These are phyloP conservation scores for Fragilariopsis cylindrus DNA, from an alignment of 108 stramenopile genomes.

Conservation along the genomic window DNA sequence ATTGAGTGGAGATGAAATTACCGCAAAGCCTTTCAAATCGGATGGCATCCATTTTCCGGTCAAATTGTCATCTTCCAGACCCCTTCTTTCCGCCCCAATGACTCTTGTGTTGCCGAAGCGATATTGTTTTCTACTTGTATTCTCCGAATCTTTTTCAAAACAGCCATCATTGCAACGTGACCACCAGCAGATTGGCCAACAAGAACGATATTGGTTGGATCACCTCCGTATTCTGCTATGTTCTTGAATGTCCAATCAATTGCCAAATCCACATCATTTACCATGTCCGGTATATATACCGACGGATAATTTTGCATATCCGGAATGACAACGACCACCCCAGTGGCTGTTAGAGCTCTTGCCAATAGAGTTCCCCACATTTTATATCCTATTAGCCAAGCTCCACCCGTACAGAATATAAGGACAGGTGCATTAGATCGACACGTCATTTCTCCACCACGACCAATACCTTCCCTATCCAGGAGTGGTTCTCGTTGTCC, in stretches of 20 bases:
- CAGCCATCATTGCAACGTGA: conserved; percentile 39
- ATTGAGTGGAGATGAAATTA: conserved; percentile 52
- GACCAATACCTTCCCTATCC: neutral
- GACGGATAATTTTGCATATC: conserved; percentile 77
- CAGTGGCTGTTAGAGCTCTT: conserved; percentile 44
- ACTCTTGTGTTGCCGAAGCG: neutral
- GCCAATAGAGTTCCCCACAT: conserved; percentile 77
- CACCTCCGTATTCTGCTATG: conserved; percentile 60
- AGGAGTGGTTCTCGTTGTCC: neutral
- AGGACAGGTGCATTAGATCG: conserved; percentile 43
- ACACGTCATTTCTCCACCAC: neutral
- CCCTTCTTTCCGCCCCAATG: neutral
- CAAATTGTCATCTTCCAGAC: neutral
- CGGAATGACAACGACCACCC: conserved; percentile 59
- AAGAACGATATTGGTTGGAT: conserved; percentile 48
- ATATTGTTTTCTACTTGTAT: neutral
- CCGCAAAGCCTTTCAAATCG: conserved; percentile 45
- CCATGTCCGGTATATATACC: conserved; percentile 53
- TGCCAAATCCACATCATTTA: conserved; percentile 59
- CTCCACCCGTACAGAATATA: conserved; percentile 70
- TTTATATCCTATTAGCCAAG: conserved; percentile 83
- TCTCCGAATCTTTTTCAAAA: conserved; percentile 17
- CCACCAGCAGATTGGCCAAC: conserved; percentile 78
- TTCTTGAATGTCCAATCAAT: conserved; percentile 60
- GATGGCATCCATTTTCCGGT: conserved; percentile 9